Conservation (phyloP, 306 rosid genomes). For the Spatholobus suberectus region DNA sequence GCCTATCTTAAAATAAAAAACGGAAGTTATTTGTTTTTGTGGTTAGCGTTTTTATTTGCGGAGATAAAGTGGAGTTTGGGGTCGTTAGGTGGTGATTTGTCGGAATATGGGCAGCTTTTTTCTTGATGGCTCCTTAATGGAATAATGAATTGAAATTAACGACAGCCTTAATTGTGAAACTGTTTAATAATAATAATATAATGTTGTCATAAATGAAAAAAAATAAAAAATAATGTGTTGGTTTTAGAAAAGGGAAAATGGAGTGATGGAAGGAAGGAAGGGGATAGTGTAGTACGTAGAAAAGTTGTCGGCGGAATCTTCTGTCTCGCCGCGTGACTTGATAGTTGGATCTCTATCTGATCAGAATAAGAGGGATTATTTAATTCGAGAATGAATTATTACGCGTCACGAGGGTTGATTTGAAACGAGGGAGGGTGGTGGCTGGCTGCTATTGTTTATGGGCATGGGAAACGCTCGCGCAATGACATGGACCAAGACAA, state of each 20-base stretch:
- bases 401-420: background rate
- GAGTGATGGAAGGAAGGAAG: background rate
- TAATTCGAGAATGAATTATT: background rate
- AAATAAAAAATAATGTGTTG: too few species aligned
- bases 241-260: too few species aligned
- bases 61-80: constrained; percentile 25
- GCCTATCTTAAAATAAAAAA: background rate
- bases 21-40: background rate
- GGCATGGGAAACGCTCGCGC: constrained; percentile 34
- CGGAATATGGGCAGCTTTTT: constrained; percentile 41
- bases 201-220: background rate
- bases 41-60: constrained; percentile 20
- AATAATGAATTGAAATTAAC: background rate
- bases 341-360: constrained; percentile 34
- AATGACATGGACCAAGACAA: constrained; percentile 32
- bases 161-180: background rate
- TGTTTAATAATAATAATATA: background rate
- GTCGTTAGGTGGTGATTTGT: constrained; percentile 41
- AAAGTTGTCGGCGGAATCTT: constrained; percentile 57
- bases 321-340: constrained; percentile 48
- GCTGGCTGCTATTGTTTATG: constrained; percentile 41
- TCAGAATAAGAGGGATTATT: background rate
- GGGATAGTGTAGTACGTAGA: constrained; percentile 17
- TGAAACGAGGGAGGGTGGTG: background rate
- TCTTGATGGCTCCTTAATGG: constrained; percentile 21